A percentile compares a stretch with the other conserved stretches of the same genome.
Evolutionary conservation across 2,329 filamentous ascomycete species (phyloP).

Genomic region (Lanzia echinophila): DNA sequence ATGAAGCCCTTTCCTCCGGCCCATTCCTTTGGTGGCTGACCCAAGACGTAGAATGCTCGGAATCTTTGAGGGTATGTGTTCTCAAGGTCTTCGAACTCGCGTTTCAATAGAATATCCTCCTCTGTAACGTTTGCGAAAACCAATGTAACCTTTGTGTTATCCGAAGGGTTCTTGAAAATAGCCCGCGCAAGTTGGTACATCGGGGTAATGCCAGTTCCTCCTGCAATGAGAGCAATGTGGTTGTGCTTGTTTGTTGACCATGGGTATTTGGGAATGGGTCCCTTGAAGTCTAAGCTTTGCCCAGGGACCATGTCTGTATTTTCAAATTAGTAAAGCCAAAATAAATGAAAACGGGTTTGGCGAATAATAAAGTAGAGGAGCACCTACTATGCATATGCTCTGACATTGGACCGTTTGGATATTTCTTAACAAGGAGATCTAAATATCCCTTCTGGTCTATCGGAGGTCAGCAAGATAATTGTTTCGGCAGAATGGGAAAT

Average conservation of each 20-base stretch:
- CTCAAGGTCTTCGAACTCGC: constrained; percentile 78
- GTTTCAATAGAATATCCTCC: constrained; percentile 85
- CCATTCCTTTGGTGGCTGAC: constrained; percentile 78
- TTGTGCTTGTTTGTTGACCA: constrained; percentile 91
- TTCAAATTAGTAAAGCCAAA: neutral
- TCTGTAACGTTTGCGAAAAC: constrained; percentile 87
- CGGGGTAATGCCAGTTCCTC: constrained; percentile 92
- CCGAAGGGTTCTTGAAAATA: constrained; percentile 93
- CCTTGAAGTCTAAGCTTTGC: constrained; percentile 85
- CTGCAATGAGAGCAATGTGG: constrained; percentile 82
- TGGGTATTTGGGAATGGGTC: constrained; percentile 86
- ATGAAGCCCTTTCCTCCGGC: constrained; percentile 71
- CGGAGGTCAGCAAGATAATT: constrained; percentile 13
- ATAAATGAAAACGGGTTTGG: neutral
- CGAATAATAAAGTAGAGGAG: neutral
- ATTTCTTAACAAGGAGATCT: constrained; percentile 87
- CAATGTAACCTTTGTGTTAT: constrained; percentile 96
- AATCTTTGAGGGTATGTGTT: constrained; percentile 94
- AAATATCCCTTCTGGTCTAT: constrained; percentile 70
- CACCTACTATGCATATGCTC: constrained; percentile 63
- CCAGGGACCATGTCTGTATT: constrained; percentile 61
- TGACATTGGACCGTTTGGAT: constrained; percentile 87
- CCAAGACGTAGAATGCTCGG: constrained; percentile 88
- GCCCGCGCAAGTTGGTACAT: constrained; percentile 92
- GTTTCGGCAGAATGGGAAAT: too few relatives aligned